Evolutionary conservation across 2,329 filamentous ascomycete genomes (phyloP).

Genomic region (Beauveria medogensis): DNA sequence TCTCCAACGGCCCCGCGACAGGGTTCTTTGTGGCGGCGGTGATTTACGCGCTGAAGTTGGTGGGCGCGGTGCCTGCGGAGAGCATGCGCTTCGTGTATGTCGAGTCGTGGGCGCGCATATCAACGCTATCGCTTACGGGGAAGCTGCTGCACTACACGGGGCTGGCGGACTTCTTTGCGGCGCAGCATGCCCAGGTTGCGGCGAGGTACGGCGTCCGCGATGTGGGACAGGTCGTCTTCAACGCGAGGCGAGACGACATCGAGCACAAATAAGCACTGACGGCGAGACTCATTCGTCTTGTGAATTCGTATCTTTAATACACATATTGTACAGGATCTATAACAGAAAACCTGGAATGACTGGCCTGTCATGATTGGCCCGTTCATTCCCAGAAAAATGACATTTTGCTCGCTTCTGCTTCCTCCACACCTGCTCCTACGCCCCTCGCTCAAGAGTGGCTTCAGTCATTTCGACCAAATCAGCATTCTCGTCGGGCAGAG

Average conservation of each 20-base stretch:
- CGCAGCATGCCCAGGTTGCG: slow-evolving; percentile 68
- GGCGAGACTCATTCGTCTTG: not conserved
- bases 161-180: slow-evolving; percentile 69
- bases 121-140: slow-evolving; percentile 75
- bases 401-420: not conserved
- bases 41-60: slow-evolving; percentile 40
- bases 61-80: slow-evolving; percentile 35
- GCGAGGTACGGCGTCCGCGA: slow-evolving; percentile 32
- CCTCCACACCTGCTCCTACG: not conserved
- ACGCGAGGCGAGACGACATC: slow-evolving; percentile 21
- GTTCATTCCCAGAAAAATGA: not conserved
- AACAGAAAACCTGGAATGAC: not conserved
- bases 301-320: slow-evolving; percentile 13
- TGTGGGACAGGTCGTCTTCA: slow-evolving; percentile 33
- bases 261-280: not conserved
- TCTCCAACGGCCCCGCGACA: slow-evolving; percentile 85
- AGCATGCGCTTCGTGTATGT: slow-evolving; percentile 74
- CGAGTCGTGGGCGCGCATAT: slow-evolving; percentile 86
- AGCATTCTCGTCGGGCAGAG: slow-evolving; percentile 16
- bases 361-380: not conserved
- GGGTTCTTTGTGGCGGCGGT: slow-evolving; percentile 63
- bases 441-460: slow-evolving; percentile 5
- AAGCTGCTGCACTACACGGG: slow-evolving; percentile 56
- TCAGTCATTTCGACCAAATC: slow-evolving; percentile 13
- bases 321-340: slow-evolving; percentile 16